A percentile compares a stretch with the other conserved stretches of the same genome.
Conservation (phyloP, 192 early-diverging fungal genomes). For the Oehlia diaphana region DNA sequence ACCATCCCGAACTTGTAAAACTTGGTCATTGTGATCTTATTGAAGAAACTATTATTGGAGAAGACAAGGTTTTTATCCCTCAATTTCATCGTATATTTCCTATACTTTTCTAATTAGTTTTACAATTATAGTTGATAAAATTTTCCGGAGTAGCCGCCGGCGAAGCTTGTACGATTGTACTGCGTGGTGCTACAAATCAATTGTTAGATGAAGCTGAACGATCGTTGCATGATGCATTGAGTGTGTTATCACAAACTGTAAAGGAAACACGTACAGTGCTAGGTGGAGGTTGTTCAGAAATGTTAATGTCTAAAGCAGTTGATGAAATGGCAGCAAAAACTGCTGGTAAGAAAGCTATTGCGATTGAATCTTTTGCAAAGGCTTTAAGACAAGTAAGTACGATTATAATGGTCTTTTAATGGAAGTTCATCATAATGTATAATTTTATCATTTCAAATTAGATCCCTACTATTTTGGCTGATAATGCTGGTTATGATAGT, state of each 20-base stretch:
- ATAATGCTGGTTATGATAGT: slow-evolving; percentile 96
- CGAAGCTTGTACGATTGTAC: slow-evolving; percentile 96
- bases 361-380: slow-evolving; percentile 92
- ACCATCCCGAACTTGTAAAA: slow-evolving; percentile 94
- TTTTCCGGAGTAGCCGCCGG: slow-evolving; percentile 95
- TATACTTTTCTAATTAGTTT: neutral
- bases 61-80: slow-evolving; percentile 63
- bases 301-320: slow-evolving; percentile 96
- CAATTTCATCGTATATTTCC: neutral
- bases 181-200: slow-evolving; percentile 93
- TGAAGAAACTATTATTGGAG: slow-evolving; percentile 98
- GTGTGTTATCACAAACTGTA: slow-evolving; percentile 93
- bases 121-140: slow-evolving; percentile 75
- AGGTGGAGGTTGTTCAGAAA: slow-evolving; percentile 96
- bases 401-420: no score
- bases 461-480: slow-evolving; percentile 96
- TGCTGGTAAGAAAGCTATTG: slow-evolving; percentile 93
- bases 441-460: slow-evolving; percentile 39
- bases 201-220: slow-evolving; percentile 97
- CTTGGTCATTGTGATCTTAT: slow-evolving; percentile 95
- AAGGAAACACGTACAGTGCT: slow-evolving; percentile 91
- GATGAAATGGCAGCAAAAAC: slow-evolving; percentile 90
- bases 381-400: slow-evolving; percentile 68
- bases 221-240: slow-evolving; percentile 94
- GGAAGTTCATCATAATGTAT: neutral